Evolutionary conservation across 345 rosid genomes (phyloP), one percentile per base, ranked within the genome.

Genomic region (Euphorbia pulcherrima): DNA sequence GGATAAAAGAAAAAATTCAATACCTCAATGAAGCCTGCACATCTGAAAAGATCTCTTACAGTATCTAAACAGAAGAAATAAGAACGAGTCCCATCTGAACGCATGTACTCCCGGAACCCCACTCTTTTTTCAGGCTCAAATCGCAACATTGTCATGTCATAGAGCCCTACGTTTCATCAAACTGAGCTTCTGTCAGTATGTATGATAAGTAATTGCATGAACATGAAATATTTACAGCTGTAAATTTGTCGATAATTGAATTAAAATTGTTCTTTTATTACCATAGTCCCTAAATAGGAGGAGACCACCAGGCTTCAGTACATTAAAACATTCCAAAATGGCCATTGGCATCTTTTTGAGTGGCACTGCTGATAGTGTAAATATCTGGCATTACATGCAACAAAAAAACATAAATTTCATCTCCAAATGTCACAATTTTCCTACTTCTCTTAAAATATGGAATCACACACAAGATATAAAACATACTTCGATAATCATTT

Each of bases 111-210:
- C 62, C 88, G 86, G 68, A 89, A 89, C 0, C 92, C 94, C 66
- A 93, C 79, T 72, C 81, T 77, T 81, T 89, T 83, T 33, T 83
- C 88, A 10, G 81, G 75, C 73, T 86, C 80, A 78, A 89, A 93
- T 60, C 92, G 88, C 75, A 93, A 82, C 97, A 93, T 93, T 5
- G 90, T 88, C 97, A 89, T 87, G 73, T 93, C 97, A 77, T 88
- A 93, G 23, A 93, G 90, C 57, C 98, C 97, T 93, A 81, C 20
- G 70, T 76, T 65, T 68, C 54, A 69, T 60, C 52, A 68, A 65
- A 20, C 74, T 37, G 71, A 76, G 64, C 69, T 51, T 64, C 48
- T 52, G 61, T 72, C 54, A 68, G 66, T 47, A 21, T 28, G 20
- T 46, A 12, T n/a, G 14, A 39, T n/a, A 72, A n/a, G 26, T 3